A percentile compares a stretch with the other conserved stretches of the same genome.
These are phyloP conservation scores for Clarireedia hainanense DNA, from an alignment of 2,329 filamentous ascomycete genomes.

Conservation along the genomic window DNA sequence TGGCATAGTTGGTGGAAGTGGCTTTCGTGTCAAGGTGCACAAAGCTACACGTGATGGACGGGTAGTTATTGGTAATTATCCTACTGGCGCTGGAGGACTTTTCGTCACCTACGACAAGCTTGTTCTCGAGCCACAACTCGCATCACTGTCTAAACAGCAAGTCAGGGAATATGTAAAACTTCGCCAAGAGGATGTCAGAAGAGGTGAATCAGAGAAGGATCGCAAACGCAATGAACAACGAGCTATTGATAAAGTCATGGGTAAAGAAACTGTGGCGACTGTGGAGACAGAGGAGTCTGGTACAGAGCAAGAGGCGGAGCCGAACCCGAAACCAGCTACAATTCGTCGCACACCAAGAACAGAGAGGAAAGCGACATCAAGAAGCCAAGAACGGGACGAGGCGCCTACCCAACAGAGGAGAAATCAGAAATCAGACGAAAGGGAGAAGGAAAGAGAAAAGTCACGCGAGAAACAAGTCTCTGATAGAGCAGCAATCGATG, in stretches of 20 bases:
- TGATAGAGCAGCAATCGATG: conserved; percentile 19
- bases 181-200: conserved; percentile 46
- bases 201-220: conserved; percentile 42
- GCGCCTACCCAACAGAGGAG: no score
- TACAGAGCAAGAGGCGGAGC: not conserved
- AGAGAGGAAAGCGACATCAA: no score
- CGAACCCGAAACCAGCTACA: not conserved
- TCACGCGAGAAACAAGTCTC: not conserved
- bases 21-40: conserved; percentile 56
- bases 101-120: conserved; percentile 59
- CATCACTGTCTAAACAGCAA: conserved; percentile 43
- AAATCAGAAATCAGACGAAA: not conserved
- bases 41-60: conserved; percentile 53
- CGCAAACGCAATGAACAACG: conserved; percentile 17
- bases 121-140: conserved; percentile 48
- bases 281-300: not conserved
- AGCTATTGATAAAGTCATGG: not conserved
- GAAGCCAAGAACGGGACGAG: no score
- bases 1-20: conserved; percentile 55
- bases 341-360: no score
- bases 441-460: not conserved
- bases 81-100: conserved; percentile 48
- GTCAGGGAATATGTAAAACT: conserved; percentile 58
- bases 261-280: not conserved
- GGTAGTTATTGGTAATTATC: conserved; percentile 51